Evolutionary conservation across 495 filamentous ascomycete genomes (phyloP).

Genomic region (Penicillium parvum): DNA sequence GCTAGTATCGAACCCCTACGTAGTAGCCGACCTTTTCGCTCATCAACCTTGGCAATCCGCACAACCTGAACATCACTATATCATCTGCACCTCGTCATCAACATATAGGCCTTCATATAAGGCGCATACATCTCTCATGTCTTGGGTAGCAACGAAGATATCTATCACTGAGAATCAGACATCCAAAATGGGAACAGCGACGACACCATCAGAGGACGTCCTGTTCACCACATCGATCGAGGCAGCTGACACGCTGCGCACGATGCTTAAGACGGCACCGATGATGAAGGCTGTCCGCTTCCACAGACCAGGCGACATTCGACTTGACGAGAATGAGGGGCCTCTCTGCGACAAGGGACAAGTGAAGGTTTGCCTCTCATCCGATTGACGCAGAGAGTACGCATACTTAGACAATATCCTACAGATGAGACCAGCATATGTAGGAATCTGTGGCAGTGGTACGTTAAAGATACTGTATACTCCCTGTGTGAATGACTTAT

Average conservation of each 20-base stretch:
- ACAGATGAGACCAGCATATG: conserved; percentile 15
- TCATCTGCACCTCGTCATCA: too few relatives aligned
- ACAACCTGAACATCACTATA: too few relatives aligned
- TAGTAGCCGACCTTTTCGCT: too few relatives aligned
- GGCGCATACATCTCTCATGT: too few relatives aligned
- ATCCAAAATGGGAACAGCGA: neutral
- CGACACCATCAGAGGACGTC: neutral
- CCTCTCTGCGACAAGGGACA: conserved; percentile 11
- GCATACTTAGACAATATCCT: neutral
- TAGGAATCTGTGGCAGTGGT: conserved; percentile 16
- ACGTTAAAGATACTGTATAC: neutral
- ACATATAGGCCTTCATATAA: too few relatives aligned
- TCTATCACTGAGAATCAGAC: too few relatives aligned
- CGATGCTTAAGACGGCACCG: conserved; percentile 2
- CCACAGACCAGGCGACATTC: conserved; percentile 13
- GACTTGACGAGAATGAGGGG: conserved; percentile 11
- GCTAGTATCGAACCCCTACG: too few relatives aligned
- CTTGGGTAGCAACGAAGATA: too few relatives aligned
- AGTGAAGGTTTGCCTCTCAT: conserved; percentile 11
- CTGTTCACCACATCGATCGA: conserved; percentile 5
- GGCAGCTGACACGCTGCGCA: neutral
- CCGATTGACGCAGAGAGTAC: neutral
- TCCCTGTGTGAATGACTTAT: neutral
- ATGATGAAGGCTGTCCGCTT: conserved; percentile 14
- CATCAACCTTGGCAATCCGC: too few relatives aligned